Evolutionary conservation across 306 rosid species (phyloP).

Genomic region (Quercus berberidifolia): DNA sequence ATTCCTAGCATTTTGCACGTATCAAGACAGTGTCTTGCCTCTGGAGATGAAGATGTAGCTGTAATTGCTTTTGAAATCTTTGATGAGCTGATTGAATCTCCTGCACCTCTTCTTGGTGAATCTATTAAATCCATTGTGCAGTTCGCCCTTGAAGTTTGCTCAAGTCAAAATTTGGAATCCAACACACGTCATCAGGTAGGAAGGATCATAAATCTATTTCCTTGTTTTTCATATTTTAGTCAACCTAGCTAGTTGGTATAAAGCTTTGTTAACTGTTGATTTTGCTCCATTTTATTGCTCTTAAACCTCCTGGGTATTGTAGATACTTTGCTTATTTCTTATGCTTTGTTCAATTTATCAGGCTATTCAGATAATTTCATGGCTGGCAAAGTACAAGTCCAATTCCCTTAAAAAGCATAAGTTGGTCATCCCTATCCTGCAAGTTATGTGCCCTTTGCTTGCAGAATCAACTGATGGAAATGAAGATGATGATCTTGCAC

Average conservation of each 20-base stretch:
- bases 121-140: constrained; percentile 95
- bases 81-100: constrained; percentile 97
- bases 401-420: constrained; percentile 82
- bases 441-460: constrained; percentile 90
- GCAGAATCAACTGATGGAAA: constrained; percentile 77
- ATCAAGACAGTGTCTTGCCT: constrained; percentile 91
- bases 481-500: constrained; percentile 95
- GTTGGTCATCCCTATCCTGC: constrained; percentile 81
- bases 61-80: constrained; percentile 94
- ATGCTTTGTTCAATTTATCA: constrained; percentile 37
- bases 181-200: constrained; percentile 98
- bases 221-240: not conserved
- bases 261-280: not conserved
- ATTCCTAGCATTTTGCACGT: constrained; percentile 97
- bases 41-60: constrained; percentile 97
- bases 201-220: constrained; percentile 17
- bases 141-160: constrained; percentile 98
- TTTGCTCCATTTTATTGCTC: not conserved
- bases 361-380: constrained; percentile 94
- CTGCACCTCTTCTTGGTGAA: constrained; percentile 98
- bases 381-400: constrained; percentile 95
- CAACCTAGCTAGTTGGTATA: not conserved
- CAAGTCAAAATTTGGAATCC: constrained; percentile 83
- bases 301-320: not conserved
- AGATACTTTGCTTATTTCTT: constrained; percentile 20